phyloP scores from a whole-genome alignment of 805 yeast species.

The Scheffersomyces amazonensis region DNA sequence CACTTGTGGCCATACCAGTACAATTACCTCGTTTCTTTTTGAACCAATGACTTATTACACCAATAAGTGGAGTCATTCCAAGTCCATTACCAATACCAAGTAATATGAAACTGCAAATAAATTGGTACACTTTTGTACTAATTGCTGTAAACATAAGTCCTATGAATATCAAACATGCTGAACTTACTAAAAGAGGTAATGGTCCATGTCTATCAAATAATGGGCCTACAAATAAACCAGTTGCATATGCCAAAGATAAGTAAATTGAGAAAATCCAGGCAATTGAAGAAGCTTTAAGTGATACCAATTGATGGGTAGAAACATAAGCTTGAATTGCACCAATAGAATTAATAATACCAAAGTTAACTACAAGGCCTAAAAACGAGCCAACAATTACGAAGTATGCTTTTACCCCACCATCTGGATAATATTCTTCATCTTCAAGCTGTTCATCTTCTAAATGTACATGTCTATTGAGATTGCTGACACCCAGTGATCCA shows the following conservation, averaged over 20 bases:
- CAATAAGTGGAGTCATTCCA: conserved; percentile 57
- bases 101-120: conserved; percentile 54
- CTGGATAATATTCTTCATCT: conserved; percentile 35
- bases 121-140: conserved; percentile 54
- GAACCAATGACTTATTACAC: conserved; percentile 69
- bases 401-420: conserved; percentile 61
- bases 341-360: conserved; percentile 56
- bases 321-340: conserved; percentile 66
- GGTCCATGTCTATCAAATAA: conserved; percentile 65
- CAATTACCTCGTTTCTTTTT: conserved; percentile 50
- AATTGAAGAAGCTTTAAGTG: conserved; percentile 43
- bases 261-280: conserved; percentile 67
- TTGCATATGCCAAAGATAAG: conserved; percentile 45
- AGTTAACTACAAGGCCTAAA: conserved; percentile 49
- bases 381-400: conserved; percentile 56
- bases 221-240: conserved; percentile 54
- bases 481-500: too few relatives aligned
- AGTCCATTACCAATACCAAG: conserved; percentile 61
- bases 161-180: conserved; percentile 40
- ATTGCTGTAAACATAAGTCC: conserved; percentile 60
- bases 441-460: not conserved
- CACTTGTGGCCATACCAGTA: conserved; percentile 61
- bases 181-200: conserved; percentile 36
- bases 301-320: conserved; percentile 49
- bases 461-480: too few relatives aligned